Base-by-base conservation (phyloP, 73 alveolate genomes). In the Blepharisma japonicum region DNA sequence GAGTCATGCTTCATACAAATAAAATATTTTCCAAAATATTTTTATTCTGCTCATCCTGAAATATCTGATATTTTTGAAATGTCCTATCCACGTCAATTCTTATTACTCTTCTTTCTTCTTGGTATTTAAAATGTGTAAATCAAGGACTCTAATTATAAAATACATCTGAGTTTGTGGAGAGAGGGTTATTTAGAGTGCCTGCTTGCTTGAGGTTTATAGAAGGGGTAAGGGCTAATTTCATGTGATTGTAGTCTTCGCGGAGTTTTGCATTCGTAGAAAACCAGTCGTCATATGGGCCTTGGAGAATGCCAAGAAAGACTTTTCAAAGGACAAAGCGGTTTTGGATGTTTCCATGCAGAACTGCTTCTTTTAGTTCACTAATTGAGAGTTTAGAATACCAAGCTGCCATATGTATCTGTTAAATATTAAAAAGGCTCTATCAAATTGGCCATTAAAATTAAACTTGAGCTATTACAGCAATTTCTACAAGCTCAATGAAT, bases 71-170 rank as follows among this genome's bases (percentile, higher is more conserved):
- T 76, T 94, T 95, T 79, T 94, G 94, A 85, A 87, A 86, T 0
- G 98, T 94, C 78, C 98, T 81, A 39, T 90, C 92, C 39, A 94
- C 68, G 81, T 94, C 98, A 42, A 86, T 54, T 78, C 81, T 71
- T 46, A 94, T 94, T 68, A 84, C 70, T 54, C 88, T 94, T 45
- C 87, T 80, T n/a, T 88, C 71, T 45, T 91, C 95, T 56, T 90
- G 87, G 68, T 93, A 90, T 79, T 84, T 92, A 80, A 87, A 84
- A 87, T 85, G 83, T 54, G 77, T 82, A 23, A 81, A 79, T 97
- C 98, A 93, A 20, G 89, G 86, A 66, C 79, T 82, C 74, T 61
- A 25, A 25, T 61, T 61, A 61, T 14, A 20, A 20, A 20, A 9
- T 61, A 61, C 74, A 14, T 61, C 23, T 14, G 47, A 18, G 74